Evolutionary conservation across 345 rosid species (phyloP).

Genomic region (Moringa oleifera): DNA sequence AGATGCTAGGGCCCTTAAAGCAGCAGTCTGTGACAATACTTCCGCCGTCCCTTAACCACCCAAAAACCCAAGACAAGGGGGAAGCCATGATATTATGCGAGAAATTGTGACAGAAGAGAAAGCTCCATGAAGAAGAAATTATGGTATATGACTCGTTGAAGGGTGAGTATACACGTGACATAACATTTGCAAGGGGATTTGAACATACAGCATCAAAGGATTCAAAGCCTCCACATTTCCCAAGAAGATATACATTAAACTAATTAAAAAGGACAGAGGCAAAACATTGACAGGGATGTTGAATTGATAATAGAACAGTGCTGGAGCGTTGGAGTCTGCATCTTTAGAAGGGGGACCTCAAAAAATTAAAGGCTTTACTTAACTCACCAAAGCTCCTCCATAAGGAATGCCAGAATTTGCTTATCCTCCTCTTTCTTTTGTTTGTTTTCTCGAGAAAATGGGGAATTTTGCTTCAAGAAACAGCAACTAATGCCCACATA

Average conservation of each 20-base stretch:
- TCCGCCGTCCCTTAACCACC: no score
- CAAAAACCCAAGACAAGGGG: neutral
- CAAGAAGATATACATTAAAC: conserved; percentile 14
- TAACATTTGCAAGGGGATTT: neutral
- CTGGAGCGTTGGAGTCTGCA: conserved; percentile 24
- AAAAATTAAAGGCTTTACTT: neutral
- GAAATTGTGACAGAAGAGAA: conserved; percentile 3
- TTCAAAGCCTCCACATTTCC: conserved; percentile 24
- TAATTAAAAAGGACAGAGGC: conserved; percentile 14
- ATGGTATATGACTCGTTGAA: neutral
- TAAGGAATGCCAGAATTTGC: conserved; percentile 7
- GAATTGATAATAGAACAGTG: conserved; percentile 24
- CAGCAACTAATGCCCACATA: conserved; percentile 7
- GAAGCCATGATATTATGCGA: neutral
- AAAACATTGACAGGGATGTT: conserved; percentile 9
- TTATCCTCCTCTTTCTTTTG: neutral
- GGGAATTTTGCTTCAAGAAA: conserved; percentile 3
- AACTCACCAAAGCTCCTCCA: conserved; percentile 15
- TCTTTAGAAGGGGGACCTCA: conserved; percentile 12
- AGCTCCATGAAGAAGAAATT: neutral
- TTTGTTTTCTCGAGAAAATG: neutral
- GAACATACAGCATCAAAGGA: neutral
- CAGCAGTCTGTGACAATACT: no score
- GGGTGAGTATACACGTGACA: neutral
- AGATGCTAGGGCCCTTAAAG: no score